phyloP scores from a whole-genome alignment of 1,139 yeast genomes.

The Candida tetrigidarum region DNA sequence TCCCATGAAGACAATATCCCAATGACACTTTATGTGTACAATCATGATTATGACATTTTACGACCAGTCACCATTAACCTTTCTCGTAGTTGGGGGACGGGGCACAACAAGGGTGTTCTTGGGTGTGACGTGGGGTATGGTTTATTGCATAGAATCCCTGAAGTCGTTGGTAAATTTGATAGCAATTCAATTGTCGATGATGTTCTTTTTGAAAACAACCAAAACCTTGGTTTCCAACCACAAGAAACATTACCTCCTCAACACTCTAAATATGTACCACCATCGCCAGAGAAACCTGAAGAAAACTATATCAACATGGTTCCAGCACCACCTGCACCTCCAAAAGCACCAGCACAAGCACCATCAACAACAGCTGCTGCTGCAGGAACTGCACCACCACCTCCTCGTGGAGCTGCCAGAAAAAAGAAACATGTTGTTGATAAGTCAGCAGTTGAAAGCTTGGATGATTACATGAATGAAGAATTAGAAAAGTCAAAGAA shows the following conservation, averaged over 20 bases:
- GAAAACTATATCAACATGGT: constrained; percentile 14
- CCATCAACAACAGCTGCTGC: no score
- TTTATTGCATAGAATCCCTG: constrained; percentile 81
- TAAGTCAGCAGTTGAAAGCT: constrained; percentile 29
- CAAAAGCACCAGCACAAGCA: no score
- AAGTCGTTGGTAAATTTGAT: constrained; percentile 57
- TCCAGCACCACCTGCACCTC: no score
- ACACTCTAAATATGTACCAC: constrained; percentile 10
- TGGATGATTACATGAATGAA: constrained; percentile 50
- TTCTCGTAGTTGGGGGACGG: constrained; percentile 45
- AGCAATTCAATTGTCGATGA: constrained; percentile 37
- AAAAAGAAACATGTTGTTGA: constrained; percentile 36
- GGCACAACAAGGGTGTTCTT: constrained; percentile 71
- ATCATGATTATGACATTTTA: constrained; percentile 81
- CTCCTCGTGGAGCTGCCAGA: constrained; percentile 25
- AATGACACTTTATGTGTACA: constrained; percentile 75
- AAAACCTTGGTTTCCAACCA: constrained; percentile 19
- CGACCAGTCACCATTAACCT: constrained; percentile 81
- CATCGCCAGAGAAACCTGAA: constrained; percentile 14
- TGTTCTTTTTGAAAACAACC: constrained; percentile 38
- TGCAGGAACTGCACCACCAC: constrained; percentile 18
- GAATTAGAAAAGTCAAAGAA: constrained; percentile 49
- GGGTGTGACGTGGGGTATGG: constrained; percentile 99
- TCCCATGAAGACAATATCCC: constrained; percentile 41
- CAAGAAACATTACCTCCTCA: constrained; percentile 9